Evolutionary conservation across 2,329 filamentous ascomycete species (phyloP).

Genomic region (Tolypocladium cylindrosporum): DNA sequence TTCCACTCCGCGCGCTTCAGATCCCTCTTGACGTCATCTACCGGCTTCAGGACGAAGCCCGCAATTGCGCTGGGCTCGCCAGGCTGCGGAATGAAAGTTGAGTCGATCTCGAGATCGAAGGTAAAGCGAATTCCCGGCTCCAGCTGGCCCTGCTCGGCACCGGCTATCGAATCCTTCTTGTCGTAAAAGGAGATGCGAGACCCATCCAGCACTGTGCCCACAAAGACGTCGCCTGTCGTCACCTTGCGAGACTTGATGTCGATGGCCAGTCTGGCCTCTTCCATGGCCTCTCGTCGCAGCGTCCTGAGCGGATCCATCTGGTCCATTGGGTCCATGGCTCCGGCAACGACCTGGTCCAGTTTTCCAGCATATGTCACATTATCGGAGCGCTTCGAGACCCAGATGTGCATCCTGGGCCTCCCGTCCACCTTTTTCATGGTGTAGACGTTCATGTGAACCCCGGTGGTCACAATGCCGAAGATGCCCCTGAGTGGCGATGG

Average conservation of each 20-base stretch:
- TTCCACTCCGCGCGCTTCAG: slow-evolving; percentile 21
- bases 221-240: slow-evolving; percentile 3
- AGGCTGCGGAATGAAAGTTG: slow-evolving; percentile 11
- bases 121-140: slow-evolving; percentile 27
- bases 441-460: slow-evolving; percentile 27
- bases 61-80: slow-evolving; percentile 17
- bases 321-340: slow-evolving; percentile 21
- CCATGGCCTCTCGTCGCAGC: slow-evolving; percentile 20
- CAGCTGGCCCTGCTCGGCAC: slow-evolving; percentile 20
- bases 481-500: slow-evolving; percentile 22
- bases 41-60: slow-evolving; percentile 15
- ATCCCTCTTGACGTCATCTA: slow-evolving; percentile 18
- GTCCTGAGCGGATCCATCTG: slow-evolving; percentile 15
- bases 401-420: slow-evolving; percentile 15
- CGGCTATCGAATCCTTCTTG: slow-evolving; percentile 18
- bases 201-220: slow-evolving; percentile 14
- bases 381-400: slow-evolving; percentile 21
- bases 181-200: slow-evolving; percentile 24
- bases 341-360: slow-evolving; percentile 26
- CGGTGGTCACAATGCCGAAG: slow-evolving; percentile 24
- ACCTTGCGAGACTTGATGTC: slow-evolving; percentile 12
- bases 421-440: slow-evolving; percentile 13
- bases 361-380: slow-evolving; percentile 22
- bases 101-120: slow-evolving; percentile 21
- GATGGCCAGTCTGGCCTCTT: slow-evolving; percentile 21